A percentile compares a stretch with the other conserved stretches of the same genome.
These are phyloP conservation scores for Boletus sp. DNA, from an alignment of 768 basidiomycete species.

Conservation along the genomic window DNA sequence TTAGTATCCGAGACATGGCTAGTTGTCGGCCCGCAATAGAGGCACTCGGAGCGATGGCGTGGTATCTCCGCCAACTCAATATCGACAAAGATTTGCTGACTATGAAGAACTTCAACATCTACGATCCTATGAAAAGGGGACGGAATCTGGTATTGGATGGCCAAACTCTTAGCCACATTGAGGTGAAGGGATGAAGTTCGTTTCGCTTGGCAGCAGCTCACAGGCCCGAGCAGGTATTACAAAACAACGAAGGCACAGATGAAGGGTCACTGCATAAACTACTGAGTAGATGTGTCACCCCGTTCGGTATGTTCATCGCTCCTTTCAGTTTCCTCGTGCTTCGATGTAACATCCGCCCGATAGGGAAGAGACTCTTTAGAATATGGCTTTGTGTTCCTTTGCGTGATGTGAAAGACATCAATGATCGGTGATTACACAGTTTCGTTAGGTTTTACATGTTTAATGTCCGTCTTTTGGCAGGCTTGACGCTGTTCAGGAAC, in stretches of 20 bases:
- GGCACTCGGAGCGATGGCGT: constrained; percentile 89
- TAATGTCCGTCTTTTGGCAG: constrained; percentile 39
- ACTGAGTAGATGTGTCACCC: constrained; percentile 80
- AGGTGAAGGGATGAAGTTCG: constrained; percentile 46
- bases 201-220: constrained; percentile 6
- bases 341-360: constrained; percentile 5
- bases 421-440: constrained; percentile 60
- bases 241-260: constrained; percentile 91
- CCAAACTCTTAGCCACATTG: constrained; percentile 91
- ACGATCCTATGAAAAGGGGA: constrained; percentile 93
- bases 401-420: constrained; percentile 77
- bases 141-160: constrained; percentile 86
- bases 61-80: constrained; percentile 91
- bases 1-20: constrained; percentile 71
- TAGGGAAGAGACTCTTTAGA: constrained; percentile 92
- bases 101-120: constrained; percentile 97
- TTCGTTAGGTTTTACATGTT: constrained; percentile 8
- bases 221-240: constrained; percentile 53
- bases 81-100: constrained; percentile 93
- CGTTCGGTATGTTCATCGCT: constrained; percentile 61
- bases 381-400: constrained; percentile 96
- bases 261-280: constrained; percentile 87
- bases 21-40: constrained; percentile 67
- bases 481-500: constrained; percentile 91
- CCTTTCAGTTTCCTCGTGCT: constrained; percentile 3